These are phyloP conservation scores for Flammula alnicola DNA, from an alignment of 1,284 basidiomycete genomes.

Conservation along the genomic window DNA sequence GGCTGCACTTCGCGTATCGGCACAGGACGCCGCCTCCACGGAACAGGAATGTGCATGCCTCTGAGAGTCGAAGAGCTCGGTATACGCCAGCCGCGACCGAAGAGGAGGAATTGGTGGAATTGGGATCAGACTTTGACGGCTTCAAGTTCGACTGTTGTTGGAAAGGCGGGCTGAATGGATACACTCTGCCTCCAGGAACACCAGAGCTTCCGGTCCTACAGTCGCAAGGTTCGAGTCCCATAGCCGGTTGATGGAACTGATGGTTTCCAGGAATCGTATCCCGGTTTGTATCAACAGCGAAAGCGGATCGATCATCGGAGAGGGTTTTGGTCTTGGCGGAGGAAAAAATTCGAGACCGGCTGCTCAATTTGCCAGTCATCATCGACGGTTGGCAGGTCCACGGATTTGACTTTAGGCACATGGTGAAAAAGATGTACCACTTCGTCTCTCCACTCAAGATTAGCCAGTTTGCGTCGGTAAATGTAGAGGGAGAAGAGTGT, in stretches of 20 bases:
- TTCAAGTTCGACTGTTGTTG: too few species aligned
- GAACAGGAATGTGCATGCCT: neutral
- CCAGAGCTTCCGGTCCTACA: neutral
- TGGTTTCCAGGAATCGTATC: slow-evolving; percentile 3
- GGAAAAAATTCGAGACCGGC: neutral
- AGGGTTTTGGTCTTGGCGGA: neutral
- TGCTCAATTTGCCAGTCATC: slow-evolving; percentile 19
- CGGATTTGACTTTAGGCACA: slow-evolving; percentile 1
- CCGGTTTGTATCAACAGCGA: slow-evolving; percentile 5
- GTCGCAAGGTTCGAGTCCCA: neutral
- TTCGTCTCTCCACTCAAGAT: neutral
- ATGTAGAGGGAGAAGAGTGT: slow-evolving; percentile 26
- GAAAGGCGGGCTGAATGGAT: slow-evolving; percentile 2
- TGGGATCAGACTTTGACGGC: too few species aligned
- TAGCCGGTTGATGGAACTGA: neutral
- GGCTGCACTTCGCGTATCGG: neutral
- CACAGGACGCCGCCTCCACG: slow-evolving; percentile 6
- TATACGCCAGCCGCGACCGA: too few species aligned
- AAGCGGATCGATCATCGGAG: neutral
- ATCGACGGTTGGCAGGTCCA: neutral
- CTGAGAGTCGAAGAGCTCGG: neutral
- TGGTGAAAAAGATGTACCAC: neutral
- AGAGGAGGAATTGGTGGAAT: too few species aligned
- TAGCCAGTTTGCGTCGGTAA: slow-evolving; percentile 11
- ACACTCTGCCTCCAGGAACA: slow-evolving; percentile 8